These are phyloP conservation scores for Pterocarpus macrocarpus DNA, from an alignment of 306 rosid genomes.

Conservation along the genomic window DNA sequence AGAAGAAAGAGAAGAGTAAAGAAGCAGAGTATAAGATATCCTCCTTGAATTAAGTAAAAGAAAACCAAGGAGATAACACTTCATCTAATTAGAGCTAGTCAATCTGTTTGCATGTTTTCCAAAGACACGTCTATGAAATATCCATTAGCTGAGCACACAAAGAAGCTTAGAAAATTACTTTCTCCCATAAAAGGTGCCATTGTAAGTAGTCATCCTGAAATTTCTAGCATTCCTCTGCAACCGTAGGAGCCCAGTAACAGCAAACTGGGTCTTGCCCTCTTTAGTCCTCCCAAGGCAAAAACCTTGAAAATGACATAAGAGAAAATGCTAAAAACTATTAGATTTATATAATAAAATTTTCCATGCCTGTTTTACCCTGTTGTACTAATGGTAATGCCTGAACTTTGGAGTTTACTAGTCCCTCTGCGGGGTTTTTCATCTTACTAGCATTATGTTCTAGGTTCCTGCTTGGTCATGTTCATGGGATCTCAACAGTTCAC, in stretches of 20 bases:
- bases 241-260: not conserved
- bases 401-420: constrained; percentile 16
- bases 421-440: constrained; percentile 33
- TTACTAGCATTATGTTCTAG: constrained; percentile 57
- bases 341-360: not conserved
- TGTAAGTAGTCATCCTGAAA: constrained; percentile 15
- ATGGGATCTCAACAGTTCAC: constrained; percentile 75
- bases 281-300: constrained; percentile 8
- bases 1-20: not conserved
- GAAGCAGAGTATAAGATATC: constrained; percentile 2
- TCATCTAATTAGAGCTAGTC: constrained; percentile 5
- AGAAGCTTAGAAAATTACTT: constrained; percentile 6
- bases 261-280: not conserved
- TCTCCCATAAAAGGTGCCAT: constrained; percentile 24
- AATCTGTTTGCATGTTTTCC: constrained; percentile 9
- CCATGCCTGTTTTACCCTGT: not conserved
- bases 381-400: constrained; percentile 13
- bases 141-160: not conserved
- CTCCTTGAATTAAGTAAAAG: constrained; percentile 29
- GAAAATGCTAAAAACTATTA: constrained; percentile 1
- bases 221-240: constrained; percentile 25
- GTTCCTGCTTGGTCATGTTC: constrained; percentile 93
- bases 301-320: not conserved
- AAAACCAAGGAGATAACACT: constrained; percentile 2
- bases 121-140: not conserved